Evolutionary conservation across 2,329 filamentous ascomycete species (phyloP).

Genomic region (Penicillium sp.): DNA sequence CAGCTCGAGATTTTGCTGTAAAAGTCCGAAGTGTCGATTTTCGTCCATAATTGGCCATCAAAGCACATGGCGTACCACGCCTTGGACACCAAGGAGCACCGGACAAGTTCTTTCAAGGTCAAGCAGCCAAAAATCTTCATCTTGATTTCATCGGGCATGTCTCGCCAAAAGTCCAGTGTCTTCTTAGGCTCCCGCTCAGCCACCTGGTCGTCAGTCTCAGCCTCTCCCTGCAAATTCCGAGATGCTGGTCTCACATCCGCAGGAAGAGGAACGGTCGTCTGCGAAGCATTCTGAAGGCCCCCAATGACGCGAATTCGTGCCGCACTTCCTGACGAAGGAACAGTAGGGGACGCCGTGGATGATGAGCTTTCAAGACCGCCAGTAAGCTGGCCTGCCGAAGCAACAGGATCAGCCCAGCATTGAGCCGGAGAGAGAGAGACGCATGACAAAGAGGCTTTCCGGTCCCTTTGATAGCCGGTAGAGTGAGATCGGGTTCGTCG

Average conservation of each 20-base stretch:
- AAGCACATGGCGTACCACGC: constrained; percentile 80
- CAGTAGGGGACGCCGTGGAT: constrained; percentile 41
- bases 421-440: constrained; percentile 57
- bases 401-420: constrained; percentile 53
- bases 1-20: constrained; percentile 83
- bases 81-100: constrained; percentile 71
- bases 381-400: constrained; percentile 49
- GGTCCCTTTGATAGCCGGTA: constrained; percentile 60
- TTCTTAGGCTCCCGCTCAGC: constrained; percentile 24
- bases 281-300: constrained; percentile 30
- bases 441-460: constrained; percentile 63
- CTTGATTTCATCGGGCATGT: constrained; percentile 77
- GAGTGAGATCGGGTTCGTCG: constrained; percentile 62
- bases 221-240: constrained; percentile 29
- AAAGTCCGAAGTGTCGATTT: constrained; percentile 78
- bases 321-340: constrained; percentile 51
- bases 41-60: constrained; percentile 90
- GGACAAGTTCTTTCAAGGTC: constrained; percentile 74
- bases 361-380: constrained; percentile 47
- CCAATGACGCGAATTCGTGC: constrained; percentile 56
- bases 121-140: constrained; percentile 74
- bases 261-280: constrained; percentile 60
- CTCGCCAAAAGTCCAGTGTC: constrained; percentile 68
- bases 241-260: constrained; percentile 54
- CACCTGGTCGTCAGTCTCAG: constrained; percentile 21